Percentiles rank a stretch among this genome's conserved stretches.
Evolutionary conservation across 257 asterid genomes (phyloP).

Genomic region (Osmanthus fragrans): DNA sequence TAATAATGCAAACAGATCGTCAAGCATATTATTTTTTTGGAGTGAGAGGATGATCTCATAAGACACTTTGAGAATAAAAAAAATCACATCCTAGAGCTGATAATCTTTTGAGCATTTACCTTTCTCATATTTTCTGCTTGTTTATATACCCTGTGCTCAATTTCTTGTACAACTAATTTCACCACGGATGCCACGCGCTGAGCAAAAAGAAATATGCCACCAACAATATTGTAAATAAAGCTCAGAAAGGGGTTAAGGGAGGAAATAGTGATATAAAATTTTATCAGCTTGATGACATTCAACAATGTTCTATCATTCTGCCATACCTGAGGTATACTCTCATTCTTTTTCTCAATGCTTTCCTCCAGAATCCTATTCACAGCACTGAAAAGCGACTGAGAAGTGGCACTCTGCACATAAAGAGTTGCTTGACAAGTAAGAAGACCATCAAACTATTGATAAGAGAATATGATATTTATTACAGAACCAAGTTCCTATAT

Average conservation of each 20-base stretch:
- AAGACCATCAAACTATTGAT: constrained; percentile 15
- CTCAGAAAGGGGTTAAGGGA: neutral
- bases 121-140: constrained; percentile 64
- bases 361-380: constrained; percentile 67
- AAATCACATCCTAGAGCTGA: constrained; percentile 18
- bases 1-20: constrained; percentile 11
- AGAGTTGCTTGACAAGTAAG: constrained; percentile 33
- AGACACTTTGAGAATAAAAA: constrained; percentile 13
- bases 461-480: constrained; percentile 8
- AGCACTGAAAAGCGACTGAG: constrained; percentile 68
- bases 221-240: constrained; percentile 23
- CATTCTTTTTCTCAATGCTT: constrained; percentile 73
- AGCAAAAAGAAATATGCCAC: constrained; percentile 27
- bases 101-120: constrained; percentile 43
- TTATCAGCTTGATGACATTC: constrained; percentile 16
- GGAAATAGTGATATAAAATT: neutral
- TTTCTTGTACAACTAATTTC: constrained; percentile 80
- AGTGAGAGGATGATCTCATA: constrained; percentile 1
- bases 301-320: constrained; percentile 19
- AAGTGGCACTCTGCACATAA: constrained; percentile 65
- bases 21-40: neutral
- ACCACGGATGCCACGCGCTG: constrained; percentile 81
- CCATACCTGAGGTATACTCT: constrained; percentile 81
- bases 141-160: constrained; percentile 74
- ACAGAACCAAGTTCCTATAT: neutral